Evolutionary conservation across 169 alveolate genomes (phyloP).

Genomic region (Plasmodium vinckei): DNA sequence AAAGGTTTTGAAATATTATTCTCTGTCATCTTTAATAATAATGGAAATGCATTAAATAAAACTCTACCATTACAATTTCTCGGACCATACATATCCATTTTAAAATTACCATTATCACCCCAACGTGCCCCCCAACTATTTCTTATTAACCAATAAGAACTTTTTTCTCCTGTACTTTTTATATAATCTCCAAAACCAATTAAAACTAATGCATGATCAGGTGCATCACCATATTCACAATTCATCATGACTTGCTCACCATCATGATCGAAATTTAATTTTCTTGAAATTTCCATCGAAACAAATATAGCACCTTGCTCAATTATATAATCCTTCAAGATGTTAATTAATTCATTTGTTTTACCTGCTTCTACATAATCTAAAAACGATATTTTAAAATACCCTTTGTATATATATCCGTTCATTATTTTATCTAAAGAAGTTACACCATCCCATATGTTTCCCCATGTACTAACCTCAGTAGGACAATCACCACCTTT

Average conservation of each 20-base stretch:
- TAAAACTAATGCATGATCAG: conserved; percentile 76
- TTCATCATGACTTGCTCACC: conserved; percentile 73
- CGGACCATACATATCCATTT: conserved; percentile 72
- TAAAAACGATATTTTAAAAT: conserved; percentile 37
- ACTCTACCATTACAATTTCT: conserved; percentile 53
- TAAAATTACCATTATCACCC: conserved; percentile 66
- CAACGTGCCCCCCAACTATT: conserved; percentile 70
- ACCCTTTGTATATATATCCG: conserved; percentile 50
- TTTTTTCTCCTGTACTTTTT: conserved; percentile 35
- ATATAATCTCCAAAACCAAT: conserved; percentile 78
- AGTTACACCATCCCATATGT: conserved; percentile 47
- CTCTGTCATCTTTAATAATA: conserved; percentile 32
- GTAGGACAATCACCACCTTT: conserved; percentile 53
- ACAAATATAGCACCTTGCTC: conserved; percentile 76
- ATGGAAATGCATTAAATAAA: conserved; percentile 64
- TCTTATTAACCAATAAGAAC: conserved; percentile 70
- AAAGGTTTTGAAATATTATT: conserved; percentile 14
- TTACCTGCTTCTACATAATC: conserved; percentile 24
- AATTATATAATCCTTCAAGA: conserved; percentile 72
- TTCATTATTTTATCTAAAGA: conserved; percentile 7
- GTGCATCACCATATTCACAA: conserved; percentile 58
- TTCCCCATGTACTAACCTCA: conserved; percentile 14
- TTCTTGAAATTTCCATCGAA: conserved; percentile 58
- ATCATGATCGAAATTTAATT: conserved; percentile 77
- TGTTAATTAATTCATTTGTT: conserved; percentile 51